These are phyloP conservation scores for Curvularia eragrostidis DNA, from an alignment of 2,329 filamentous ascomycete genomes.

Conservation along the genomic window DNA sequence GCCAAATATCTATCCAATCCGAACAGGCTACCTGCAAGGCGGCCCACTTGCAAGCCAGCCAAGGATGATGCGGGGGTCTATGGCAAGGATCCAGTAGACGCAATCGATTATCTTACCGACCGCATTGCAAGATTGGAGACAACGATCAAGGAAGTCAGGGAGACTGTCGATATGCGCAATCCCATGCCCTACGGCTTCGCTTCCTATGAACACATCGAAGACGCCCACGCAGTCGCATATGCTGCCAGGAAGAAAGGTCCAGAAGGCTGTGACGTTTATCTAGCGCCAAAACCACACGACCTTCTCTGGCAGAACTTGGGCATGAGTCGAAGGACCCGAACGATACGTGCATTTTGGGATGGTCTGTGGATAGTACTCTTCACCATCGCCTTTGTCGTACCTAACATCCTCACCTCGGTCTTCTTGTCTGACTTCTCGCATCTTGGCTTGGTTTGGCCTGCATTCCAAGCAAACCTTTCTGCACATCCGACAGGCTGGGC, in stretches of 20 bases:
- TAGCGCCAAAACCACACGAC: slow-evolving; percentile 88
- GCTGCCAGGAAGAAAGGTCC: slow-evolving; percentile 80
- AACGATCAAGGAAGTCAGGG: slow-evolving; percentile 82
- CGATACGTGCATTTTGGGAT: slow-evolving; percentile 77
- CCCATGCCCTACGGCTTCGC: slow-evolving; percentile 93
- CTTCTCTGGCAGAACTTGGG: slow-evolving; percentile 95
- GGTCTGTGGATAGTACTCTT: slow-evolving; percentile 81
- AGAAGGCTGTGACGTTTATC: slow-evolving; percentile 73
- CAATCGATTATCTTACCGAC: slow-evolving; percentile 89
- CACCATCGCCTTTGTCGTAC: slow-evolving; percentile 84
- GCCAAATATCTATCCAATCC: slow-evolving; percentile 87
- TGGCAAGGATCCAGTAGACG: slow-evolving; percentile 79
- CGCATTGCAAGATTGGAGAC: slow-evolving; percentile 82
- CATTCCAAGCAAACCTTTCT: slow-evolving; percentile 71
- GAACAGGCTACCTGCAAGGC: slow-evolving; percentile 73
- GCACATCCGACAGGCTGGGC: slow-evolving; percentile 75
- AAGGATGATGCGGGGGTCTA: slow-evolving; percentile 73
- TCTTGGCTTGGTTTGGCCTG: slow-evolving; percentile 79
- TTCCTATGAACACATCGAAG: slow-evolving; percentile 84
- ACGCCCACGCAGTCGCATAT: slow-evolving; percentile 84
- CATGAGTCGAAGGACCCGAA: slow-evolving; percentile 70
- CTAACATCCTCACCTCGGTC: slow-evolving; percentile 92
- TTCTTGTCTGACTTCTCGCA: slow-evolving; percentile 89
- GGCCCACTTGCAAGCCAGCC: slow-evolving; percentile 79
- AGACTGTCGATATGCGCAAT: slow-evolving; percentile 84